Percentiles rank a stretch among this genome's conserved stretches.
phyloP scores from a whole-genome alignment of 2,329 filamentous ascomycete genomes.

The Biscogniauxia mediterranea region DNA sequence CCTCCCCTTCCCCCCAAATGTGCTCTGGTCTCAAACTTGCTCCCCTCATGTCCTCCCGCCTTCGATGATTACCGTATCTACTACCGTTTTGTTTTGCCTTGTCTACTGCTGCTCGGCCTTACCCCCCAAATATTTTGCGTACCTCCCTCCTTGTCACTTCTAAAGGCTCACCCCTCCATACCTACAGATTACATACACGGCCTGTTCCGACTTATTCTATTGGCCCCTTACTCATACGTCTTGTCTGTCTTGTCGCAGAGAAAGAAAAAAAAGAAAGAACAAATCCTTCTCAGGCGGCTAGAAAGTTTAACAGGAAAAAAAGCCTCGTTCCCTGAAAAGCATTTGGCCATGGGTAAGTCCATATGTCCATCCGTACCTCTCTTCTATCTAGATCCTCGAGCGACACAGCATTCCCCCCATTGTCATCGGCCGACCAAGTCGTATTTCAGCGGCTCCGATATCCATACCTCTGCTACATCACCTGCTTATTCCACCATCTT shows the following conservation, averaged over 20 bases:
- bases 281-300: conserved; percentile 22
- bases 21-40: neutral
- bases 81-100: conserved; percentile 10
- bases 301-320: conserved; percentile 27
- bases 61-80: neutral
- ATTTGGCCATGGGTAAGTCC: conserved; percentile 32
- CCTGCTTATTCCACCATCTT: conserved; percentile 2
- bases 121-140: conserved; percentile 21
- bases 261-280: conserved; percentile 22
- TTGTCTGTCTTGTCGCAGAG: conserved; percentile 25
- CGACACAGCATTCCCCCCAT: conserved; percentile 11
- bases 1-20: neutral
- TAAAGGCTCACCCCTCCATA: conserved; percentile 31
- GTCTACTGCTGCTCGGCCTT: conserved; percentile 5
- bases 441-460: conserved; percentile 20
- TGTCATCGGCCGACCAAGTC: conserved; percentile 1
- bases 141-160: conserved; percentile 28
- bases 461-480: conserved; percentile 13
- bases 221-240: conserved; percentile 22
- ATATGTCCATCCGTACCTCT: conserved; percentile 15
- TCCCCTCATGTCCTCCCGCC: neutral
- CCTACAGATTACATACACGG: conserved; percentile 27
- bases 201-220: conserved; percentile 16
- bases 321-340: conserved; percentile 18
- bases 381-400: conserved; percentile 12